Evolutionary conservation across 2,329 filamentous ascomycete genomes (phyloP), one percentile per base, ranked within the genome.

Genomic region (Thielaviopsis euricoi): DNA sequence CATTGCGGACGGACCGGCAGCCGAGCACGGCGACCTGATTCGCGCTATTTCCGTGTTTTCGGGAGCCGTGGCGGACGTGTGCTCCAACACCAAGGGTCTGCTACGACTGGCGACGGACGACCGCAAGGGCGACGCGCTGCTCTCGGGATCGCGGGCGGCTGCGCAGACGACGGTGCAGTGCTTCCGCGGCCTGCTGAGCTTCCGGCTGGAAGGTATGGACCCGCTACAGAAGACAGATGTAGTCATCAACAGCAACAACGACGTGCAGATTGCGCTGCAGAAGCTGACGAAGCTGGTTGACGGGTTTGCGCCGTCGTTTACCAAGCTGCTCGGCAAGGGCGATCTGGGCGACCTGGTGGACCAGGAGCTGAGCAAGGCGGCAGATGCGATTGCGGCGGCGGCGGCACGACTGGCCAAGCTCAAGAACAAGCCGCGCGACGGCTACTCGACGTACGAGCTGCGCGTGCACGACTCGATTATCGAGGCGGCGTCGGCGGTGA

Each of bases 171-270:
- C 90, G 0, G 88, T 96, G 63, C 87, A 88, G 67, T 97, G 97
- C 76, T 95, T 98, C 83, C 87, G 91, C 53, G 85, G 86, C 58
- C 80, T 98, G 22, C 88, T 94, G 72, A 96, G 90, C 63, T 96
- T 95, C 77, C 83, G 93, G 12, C 77, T 98, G 15, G 90, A 95
- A 66, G 89, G 87, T 58, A 81, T 97, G 69, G 90, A 95, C 63
- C 82, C 88, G 15, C 77, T 94, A 62, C 87, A 95, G 69, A 95
- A 95, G 81, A 94, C 89, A 2, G 91, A 97, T 62, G 89, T 97
- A 37, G 91, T 98, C 58, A 94, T 98, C 73, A 94, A 93, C 73
- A 91, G 87, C 76, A 97, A 95, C 71, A 88, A 94, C 63, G 93
- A 98, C 63, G 90, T 97, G 10, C 88, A 96, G 69, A 86, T 94